Conservation (phyloP, 495 filamentous ascomycete species). For the Penicillium crystallinum region DNA sequence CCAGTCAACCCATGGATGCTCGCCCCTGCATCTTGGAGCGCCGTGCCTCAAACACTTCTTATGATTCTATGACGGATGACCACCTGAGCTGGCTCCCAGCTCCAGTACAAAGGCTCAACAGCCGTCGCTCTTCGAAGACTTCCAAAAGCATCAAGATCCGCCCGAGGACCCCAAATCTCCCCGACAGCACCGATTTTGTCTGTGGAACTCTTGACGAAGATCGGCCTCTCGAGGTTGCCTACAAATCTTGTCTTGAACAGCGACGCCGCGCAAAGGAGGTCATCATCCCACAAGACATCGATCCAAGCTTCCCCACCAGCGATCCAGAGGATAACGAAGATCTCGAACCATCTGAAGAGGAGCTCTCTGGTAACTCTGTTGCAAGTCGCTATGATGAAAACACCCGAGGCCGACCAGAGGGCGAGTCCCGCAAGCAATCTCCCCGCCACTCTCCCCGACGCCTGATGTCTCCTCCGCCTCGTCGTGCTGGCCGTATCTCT, state of each 20-base stretch:
- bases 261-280: slow-evolving; percentile 74
- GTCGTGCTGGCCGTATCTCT: slow-evolving; percentile 59
- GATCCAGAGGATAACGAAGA: slow-evolving; percentile 83
- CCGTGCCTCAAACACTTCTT: slow-evolving; percentile 56
- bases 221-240: slow-evolving; percentile 85
- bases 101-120: slow-evolving; percentile 18
- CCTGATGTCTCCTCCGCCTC: slow-evolving; percentile 57
- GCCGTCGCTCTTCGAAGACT: slow-evolving; percentile 35
- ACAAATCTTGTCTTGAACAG: slow-evolving; percentile 77
- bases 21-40: slow-evolving; percentile 43
- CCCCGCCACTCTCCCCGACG: slow-evolving; percentile 39
- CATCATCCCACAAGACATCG: slow-evolving; percentile 86
- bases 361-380: slow-evolving; percentile 30
- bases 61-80: slow-evolving; percentile 54
- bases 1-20: slow-evolving; percentile 43
- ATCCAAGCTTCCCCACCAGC: slow-evolving; percentile 92
- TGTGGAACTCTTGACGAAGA: slow-evolving; percentile 97
- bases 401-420: slow-evolving; percentile 31
- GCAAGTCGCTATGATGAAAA: slow-evolving; percentile 24
- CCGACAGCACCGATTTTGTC: slow-evolving; percentile 96
- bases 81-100: slow-evolving; percentile 32
- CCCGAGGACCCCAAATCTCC: slow-evolving; percentile 73
- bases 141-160: slow-evolving; percentile 52
- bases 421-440: slow-evolving; percentile 25
- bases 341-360: slow-evolving; percentile 54